These are phyloP conservation scores for Candida glaebosa DNA, from an alignment of 805 yeast genomes.

Conservation along the genomic window DNA sequence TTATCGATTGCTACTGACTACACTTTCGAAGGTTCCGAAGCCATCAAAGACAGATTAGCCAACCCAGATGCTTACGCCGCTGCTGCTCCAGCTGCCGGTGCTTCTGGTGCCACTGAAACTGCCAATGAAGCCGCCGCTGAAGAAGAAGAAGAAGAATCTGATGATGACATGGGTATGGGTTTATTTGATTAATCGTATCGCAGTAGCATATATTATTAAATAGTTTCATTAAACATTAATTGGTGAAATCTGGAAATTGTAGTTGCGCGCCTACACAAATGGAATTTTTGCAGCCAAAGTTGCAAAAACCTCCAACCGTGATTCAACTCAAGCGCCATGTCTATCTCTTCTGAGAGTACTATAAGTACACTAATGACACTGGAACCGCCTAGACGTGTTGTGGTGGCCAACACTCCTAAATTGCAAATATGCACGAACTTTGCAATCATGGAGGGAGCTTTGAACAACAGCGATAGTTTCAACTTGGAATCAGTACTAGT, in stretches of 20 bases:
- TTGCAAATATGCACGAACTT: not conserved
- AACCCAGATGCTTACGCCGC: slow-evolving; percentile 99
- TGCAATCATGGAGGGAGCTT: slow-evolving; percentile 1
- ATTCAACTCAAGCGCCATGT: not conserved
- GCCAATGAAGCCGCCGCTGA: slow-evolving; percentile 70
- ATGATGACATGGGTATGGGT: slow-evolving; percentile 98
- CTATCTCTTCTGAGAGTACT: not conserved
- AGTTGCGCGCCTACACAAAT: not conserved
- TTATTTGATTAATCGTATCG: slow-evolving; percentile 77
- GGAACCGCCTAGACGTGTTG: not conserved
- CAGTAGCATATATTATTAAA: slow-evolving; percentile 4
- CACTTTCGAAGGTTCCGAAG: slow-evolving; percentile 99
- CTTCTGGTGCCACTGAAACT: slow-evolving; percentile 57
- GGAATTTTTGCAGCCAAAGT: slow-evolving; percentile 5
- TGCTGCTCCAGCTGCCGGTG: slow-evolving; percentile 97
- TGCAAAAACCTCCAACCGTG: not conserved
- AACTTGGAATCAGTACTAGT: not conserved
- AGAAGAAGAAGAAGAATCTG: slow-evolving; percentile 72
- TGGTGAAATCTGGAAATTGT: not conserved
- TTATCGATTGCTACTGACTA: slow-evolving; percentile 97
- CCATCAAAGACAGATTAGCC: slow-evolving; percentile 98
- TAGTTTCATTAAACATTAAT: slow-evolving; percentile 1
- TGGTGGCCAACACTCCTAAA: not conserved
- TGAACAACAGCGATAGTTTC: not conserved
- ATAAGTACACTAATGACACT: not conserved